Evolutionary conservation across 2,329 filamentous ascomycete species (phyloP), one percentile per base, ranked within the genome.

Genomic region (Mycosphaerella sp.): DNA sequence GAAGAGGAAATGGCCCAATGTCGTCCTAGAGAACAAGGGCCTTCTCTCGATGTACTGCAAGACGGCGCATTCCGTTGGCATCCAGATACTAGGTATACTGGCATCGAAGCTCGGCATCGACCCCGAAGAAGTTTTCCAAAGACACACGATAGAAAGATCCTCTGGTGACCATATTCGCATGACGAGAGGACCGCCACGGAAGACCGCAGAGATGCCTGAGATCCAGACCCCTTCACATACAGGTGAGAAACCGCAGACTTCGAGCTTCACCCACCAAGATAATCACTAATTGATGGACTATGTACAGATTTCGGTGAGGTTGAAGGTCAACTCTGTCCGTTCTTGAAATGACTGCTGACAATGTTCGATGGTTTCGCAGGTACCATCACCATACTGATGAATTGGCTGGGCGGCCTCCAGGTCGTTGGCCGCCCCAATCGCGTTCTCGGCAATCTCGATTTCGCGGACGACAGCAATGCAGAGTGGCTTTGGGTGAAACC

Each of bases 401-500:
- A 80, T 64, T 72, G 75, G 17, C 4, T 27, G 14, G 78, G 78
- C 0, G 78, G 78, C 0, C 64, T 81, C 9, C 78, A 80, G 59
- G 73, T 81, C 8, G 69, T 52, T 36, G 56, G 51, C 30, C 50
- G 53, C 6, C 58, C 58, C 1, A 60, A 60, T 27, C 53, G 52
- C 13, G 39, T 54, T 12, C 41, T 58, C 1, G 58, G 58, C 12
- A 60, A 60, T 18, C 46, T 60, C 1, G 48, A 46, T 8, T 60
- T 50, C 34, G 50, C 57, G 18, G 55, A 58, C 28, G 52, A 54
- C 28, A 47, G 45, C 1, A 59, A 65, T 0, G 61, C 64, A 28
- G 57, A 71, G 32, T 81, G 78, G 78, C 64, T 72, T 9, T 81
- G 77, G 59, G 77, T 81, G 0, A 67, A 71, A n/a, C 78, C 79